These are phyloP conservation scores for Verruconis gallopava DNA, from an alignment of 2,329 filamentous ascomycete species.

Conservation along the genomic window DNA sequence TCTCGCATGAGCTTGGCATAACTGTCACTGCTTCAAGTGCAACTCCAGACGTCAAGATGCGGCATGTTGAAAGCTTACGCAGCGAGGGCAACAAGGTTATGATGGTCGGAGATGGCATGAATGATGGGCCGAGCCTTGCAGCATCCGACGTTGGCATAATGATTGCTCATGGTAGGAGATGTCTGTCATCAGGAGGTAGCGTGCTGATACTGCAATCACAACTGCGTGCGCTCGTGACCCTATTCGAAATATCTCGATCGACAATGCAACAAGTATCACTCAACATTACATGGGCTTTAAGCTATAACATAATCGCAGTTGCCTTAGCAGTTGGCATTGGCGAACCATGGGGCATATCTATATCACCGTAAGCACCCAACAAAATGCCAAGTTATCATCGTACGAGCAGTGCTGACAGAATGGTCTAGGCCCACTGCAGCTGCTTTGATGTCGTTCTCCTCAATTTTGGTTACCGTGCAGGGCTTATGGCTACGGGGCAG, in stretches of 20 bases:
- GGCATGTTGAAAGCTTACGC: neutral
- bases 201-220: neutral
- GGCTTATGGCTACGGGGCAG: too few species aligned
- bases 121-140: neutral
- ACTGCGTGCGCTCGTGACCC: neutral
- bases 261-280: neutral
- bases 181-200: neutral
- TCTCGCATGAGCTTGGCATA: neutral
- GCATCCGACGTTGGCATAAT: constrained; percentile 1
- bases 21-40: neutral
- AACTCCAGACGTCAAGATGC: neutral
- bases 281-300: neutral
- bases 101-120: constrained; percentile 1
- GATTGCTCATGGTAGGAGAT: neutral
- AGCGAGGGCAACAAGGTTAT: neutral
- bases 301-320: neutral
- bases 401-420: too few species aligned
- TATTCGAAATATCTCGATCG: constrained; percentile 1
- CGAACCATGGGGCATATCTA: neutral
- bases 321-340: neutral
- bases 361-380: neutral
- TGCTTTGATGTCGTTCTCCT: too few species aligned
- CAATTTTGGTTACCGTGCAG: too few species aligned
- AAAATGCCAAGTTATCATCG: too few species aligned
- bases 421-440: too few species aligned